Conservation (phyloP, 2,329 filamentous ascomycete genomes). For the Grosmannia clavigera region DNA sequence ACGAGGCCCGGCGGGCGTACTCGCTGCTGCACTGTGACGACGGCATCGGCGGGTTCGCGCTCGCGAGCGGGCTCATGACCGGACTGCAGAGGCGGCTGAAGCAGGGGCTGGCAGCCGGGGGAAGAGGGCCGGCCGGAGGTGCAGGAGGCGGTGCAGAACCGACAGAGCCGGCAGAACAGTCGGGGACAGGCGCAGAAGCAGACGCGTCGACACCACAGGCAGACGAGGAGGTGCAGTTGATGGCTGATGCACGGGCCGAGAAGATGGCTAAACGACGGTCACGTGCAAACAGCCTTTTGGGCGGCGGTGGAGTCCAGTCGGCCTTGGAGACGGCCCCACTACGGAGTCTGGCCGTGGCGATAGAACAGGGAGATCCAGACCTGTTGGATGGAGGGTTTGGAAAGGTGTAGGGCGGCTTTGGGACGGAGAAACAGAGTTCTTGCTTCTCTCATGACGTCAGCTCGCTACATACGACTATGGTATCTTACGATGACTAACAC, state of each 20-base stretch:
- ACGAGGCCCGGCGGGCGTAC: slow-evolving; percentile 51
- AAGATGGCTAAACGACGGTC: slow-evolving; percentile 39
- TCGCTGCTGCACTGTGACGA: slow-evolving; percentile 34
- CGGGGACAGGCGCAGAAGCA: not conserved
- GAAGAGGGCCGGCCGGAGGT: slow-evolving; percentile 1
- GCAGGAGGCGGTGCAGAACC: not conserved
- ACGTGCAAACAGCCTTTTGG: slow-evolving; percentile 42
- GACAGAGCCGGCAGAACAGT: slow-evolving; percentile 4
- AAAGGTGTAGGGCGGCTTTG: slow-evolving; percentile 2
- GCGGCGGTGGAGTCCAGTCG: slow-evolving; percentile 16
- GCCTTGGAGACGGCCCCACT: slow-evolving; percentile 22
- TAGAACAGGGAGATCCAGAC: not conserved
- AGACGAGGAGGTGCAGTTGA: slow-evolving; percentile 24
- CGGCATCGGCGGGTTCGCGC: slow-evolving; percentile 37
- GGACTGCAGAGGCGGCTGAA: slow-evolving; percentile 37
- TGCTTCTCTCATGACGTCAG: too few relatives aligned
- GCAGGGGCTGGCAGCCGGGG: slow-evolving; percentile 27
- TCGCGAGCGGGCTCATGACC: slow-evolving; percentile 39
- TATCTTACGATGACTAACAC: too few relatives aligned
- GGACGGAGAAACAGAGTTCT: too few relatives aligned
- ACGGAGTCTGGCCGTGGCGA: slow-evolving; percentile 5
- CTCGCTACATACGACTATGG: too few relatives aligned
- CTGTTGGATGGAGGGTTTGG: slow-evolving; percentile 6
- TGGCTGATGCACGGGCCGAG: slow-evolving; percentile 40
- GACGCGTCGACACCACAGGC: not conserved